Evolutionary conservation across 176 grass and related monocot genomes (phyloP), one percentile per base, ranked within the genome.

Genomic region (Oryza glaberrima): DNA sequence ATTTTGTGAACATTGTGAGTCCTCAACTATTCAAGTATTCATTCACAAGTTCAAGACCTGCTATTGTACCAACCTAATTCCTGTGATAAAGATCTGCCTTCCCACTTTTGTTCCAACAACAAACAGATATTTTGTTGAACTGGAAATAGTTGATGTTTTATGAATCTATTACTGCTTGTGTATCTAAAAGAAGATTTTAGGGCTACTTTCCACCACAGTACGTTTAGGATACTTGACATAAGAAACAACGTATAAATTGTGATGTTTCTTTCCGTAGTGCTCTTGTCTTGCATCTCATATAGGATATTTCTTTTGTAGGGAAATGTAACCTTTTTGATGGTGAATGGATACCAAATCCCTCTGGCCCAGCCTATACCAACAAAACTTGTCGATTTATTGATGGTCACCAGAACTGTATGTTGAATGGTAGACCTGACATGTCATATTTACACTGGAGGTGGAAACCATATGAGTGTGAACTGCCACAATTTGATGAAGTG

Each of bases 301-400:
- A 17, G 65, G 56, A 9, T 51, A 75, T 38, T 89, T 56, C 32
- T 43, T 81, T 15, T 71, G 17, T 47, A 83, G 79, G 49, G 81
- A 81, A 77, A 64, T 96, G 94, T 40, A 46, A 93, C 81, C 74
- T 93, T 72, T 96, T 93, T 63, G 65, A 73, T 66, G 94, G 94
- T 48, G 77, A 89, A 78, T 96, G 94, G 94, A 32, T 91, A 68
- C 84, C 87, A 67, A 86, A 88, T 52, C 84, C 78, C 12, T 96
- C 89, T 10, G 94, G 86, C 44, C 89, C 94, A 78, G 87, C 91
- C 69, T 96, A 96, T 80, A 94, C 91, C n/a, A 96, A 96, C 85
- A 78, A 61, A 63, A 96, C 65, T 72, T 96, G 94, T 74, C 87
- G 49, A 30, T 94, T 93, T 71, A 93, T 96, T 77, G 94, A 96